These are phyloP conservation scores for Fusarium buharicum DNA, from an alignment of 2,329 filamentous ascomycete genomes.

Conservation along the genomic window DNA sequence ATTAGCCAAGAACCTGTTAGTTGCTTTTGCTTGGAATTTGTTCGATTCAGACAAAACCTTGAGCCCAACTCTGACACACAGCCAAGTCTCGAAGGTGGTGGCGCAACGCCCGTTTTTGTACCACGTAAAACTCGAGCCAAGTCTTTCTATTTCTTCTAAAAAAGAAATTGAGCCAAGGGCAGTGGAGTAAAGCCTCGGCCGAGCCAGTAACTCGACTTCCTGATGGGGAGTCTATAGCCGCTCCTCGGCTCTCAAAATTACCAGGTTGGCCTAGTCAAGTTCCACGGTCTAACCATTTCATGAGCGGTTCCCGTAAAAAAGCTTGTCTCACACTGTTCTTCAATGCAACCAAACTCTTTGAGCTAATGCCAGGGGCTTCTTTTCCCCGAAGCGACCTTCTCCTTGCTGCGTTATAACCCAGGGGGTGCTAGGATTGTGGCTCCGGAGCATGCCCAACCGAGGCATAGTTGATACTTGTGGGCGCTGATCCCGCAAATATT, in stretches of 20 bases:
- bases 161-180: background rate
- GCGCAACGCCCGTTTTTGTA: constrained; percentile 1
- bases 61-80: no score
- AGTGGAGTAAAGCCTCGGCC: constrained; percentile 17
- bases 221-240: constrained; percentile 15
- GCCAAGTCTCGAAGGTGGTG: constrained; percentile 1
- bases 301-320: constrained; percentile 1
- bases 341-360: background rate
- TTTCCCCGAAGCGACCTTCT: constrained; percentile 1
- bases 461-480: background rate
- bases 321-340: constrained; percentile 1
- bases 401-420: background rate
- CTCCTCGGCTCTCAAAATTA: constrained; percentile 8
- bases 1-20: no score
- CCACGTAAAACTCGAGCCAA: background rate
- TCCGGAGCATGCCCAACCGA: constrained; percentile 15
- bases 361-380: constrained; percentile 14
- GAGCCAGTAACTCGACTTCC: constrained; percentile 7
- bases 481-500: constrained; percentile 15
- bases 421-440: background rate
- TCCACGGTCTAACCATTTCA: background rate
- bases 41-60: no score
- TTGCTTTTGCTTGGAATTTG: no score
- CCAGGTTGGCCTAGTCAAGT: background rate
- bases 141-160: background rate